phyloP scores from a whole-genome alignment of 768 basidiomycete species.

The Lactarius sp. region DNA sequence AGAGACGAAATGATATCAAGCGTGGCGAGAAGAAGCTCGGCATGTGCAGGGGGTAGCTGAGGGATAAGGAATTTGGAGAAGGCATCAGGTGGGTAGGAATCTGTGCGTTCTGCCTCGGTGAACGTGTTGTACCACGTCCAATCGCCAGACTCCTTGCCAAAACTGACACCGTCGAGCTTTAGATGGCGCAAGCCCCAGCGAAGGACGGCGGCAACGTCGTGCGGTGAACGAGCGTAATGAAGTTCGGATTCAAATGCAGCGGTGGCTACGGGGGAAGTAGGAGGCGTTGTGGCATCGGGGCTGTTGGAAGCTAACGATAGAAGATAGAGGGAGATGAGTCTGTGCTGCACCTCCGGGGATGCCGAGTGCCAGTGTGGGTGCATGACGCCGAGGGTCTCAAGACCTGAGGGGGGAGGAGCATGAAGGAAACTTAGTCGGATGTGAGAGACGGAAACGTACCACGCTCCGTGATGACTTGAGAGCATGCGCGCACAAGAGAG shows the following conservation, averaged over 20 bases:
- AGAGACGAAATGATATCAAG: constrained; percentile 64
- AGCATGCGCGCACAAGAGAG: constrained; percentile 59
- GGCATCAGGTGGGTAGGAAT: constrained; percentile 56
- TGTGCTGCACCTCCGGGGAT: constrained; percentile 61
- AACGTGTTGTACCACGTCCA: constrained; percentile 68
- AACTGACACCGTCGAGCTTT: constrained; percentile 51
- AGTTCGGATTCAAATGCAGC: constrained; percentile 63
- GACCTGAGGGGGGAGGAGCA: constrained; percentile 41
- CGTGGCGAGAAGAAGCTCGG: constrained; percentile 51
- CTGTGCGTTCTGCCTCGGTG: constrained; percentile 50
- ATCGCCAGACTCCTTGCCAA: constrained; percentile 45
- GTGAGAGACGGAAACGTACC: constrained; percentile 41
- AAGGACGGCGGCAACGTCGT: constrained; percentile 75
- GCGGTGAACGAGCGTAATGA: constrained; percentile 57
- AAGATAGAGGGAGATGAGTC: constrained; percentile 67
- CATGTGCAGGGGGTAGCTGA: constrained; percentile 52
- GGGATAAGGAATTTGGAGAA: constrained; percentile 61
- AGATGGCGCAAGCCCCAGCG: constrained; percentile 80
- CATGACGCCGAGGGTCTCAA: constrained; percentile 80
- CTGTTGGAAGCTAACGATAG: constrained; percentile 51
- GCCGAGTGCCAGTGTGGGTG: constrained; percentile 81
- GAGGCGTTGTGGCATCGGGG: constrained; percentile 47
- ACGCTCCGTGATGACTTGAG: constrained; percentile 57
- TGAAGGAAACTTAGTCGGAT: constrained; percentile 1
- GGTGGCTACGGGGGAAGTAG: constrained; percentile 42